A percentile compares a stretch with the other conserved stretches of the same genome.
Evolutionary conservation across 768 basidiomycete species (phyloP).

Genomic region (Calocera viscosa): DNA sequence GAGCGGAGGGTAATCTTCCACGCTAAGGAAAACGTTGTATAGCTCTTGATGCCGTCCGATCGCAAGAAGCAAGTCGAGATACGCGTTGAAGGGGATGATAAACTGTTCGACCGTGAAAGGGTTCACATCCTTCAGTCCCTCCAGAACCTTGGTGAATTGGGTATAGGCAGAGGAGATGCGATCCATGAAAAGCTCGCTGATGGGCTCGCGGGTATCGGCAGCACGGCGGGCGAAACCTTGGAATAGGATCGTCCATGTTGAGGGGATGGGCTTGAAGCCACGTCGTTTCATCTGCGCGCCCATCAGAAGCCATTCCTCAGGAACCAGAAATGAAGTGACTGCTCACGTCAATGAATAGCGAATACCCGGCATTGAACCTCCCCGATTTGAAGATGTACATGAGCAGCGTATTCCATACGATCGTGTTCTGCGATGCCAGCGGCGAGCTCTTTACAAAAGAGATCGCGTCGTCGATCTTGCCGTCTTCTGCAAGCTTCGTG

Average conservation of each 20-base stretch:
- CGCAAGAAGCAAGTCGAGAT: slow-evolving; percentile 54
- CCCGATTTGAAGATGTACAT: slow-evolving; percentile 46
- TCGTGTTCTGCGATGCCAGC: slow-evolving; percentile 57
- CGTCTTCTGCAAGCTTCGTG: slow-evolving; percentile 37
- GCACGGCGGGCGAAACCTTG: slow-evolving; percentile 36
- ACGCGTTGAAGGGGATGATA: slow-evolving; percentile 41
- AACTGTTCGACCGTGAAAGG: slow-evolving; percentile 38
- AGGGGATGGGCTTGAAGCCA: slow-evolving; percentile 52
- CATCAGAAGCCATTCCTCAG: not conserved
- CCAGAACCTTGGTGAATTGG: slow-evolving; percentile 40
- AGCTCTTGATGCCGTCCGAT: slow-evolving; percentile 50
- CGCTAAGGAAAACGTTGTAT: slow-evolving; percentile 60
- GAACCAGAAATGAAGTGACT: not conserved
- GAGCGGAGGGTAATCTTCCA: slow-evolving; percentile 52
- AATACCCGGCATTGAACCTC: slow-evolving; percentile 47
- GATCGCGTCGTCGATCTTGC: slow-evolving; percentile 50
- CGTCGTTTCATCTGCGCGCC: slow-evolving; percentile 65
- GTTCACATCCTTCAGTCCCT: slow-evolving; percentile 38
- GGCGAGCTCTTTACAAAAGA: slow-evolving; percentile 56
- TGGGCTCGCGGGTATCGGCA: not conserved
- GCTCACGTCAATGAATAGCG: slow-evolving; percentile 58
- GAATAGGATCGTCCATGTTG: slow-evolving; percentile 62
- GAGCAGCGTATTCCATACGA: slow-evolving; percentile 71
- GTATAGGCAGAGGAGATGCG: slow-evolving; percentile 51
- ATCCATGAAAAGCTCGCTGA: slow-evolving; percentile 26